phyloP scores from a whole-genome alignment of 306 rosid genomes.

The Oemleria cerasiformis region DNA sequence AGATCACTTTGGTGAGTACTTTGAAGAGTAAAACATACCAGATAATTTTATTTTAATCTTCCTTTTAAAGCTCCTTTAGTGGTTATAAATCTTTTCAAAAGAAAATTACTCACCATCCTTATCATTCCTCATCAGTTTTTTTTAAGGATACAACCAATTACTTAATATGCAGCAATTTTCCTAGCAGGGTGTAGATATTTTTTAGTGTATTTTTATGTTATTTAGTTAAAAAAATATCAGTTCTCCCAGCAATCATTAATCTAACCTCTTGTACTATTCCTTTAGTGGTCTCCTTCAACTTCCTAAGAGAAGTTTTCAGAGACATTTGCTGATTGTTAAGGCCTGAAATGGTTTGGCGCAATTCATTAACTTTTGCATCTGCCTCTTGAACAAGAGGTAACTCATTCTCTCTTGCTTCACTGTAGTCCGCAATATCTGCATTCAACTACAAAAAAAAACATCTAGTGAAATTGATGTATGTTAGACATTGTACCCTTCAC shows the following conservation, averaged over 20 bases:
- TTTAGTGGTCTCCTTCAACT: constrained; percentile 59
- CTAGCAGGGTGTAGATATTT: constrained; percentile 5
- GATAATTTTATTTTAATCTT: neutral
- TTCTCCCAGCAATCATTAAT: constrained; percentile 16
- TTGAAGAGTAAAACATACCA: neutral
- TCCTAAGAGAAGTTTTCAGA: constrained; percentile 48
- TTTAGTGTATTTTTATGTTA: constrained; percentile 1
- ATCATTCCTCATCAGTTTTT: neutral
- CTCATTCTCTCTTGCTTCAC: constrained; percentile 69
- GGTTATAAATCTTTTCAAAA: neutral
- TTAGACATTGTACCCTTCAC: neutral
- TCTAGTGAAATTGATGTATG: neutral
- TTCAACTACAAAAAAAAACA: constrained; percentile 48
- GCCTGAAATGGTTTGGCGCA: constrained; percentile 56
- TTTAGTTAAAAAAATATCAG: constrained; percentile 1
- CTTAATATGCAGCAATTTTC: neutral
- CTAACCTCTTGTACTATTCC: constrained; percentile 81
- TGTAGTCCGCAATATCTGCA: constrained; percentile 47
- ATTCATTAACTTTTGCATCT: constrained; percentile 64
- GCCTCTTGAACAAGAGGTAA: constrained; percentile 70
- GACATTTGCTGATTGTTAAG: constrained; percentile 69
- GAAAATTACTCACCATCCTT: neutral
- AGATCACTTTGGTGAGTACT: neutral
- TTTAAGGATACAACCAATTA: neutral
- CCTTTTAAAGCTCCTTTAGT: neutral